Conservation (phyloP, 805 yeast species). For the Candida bentonensis region DNA sequence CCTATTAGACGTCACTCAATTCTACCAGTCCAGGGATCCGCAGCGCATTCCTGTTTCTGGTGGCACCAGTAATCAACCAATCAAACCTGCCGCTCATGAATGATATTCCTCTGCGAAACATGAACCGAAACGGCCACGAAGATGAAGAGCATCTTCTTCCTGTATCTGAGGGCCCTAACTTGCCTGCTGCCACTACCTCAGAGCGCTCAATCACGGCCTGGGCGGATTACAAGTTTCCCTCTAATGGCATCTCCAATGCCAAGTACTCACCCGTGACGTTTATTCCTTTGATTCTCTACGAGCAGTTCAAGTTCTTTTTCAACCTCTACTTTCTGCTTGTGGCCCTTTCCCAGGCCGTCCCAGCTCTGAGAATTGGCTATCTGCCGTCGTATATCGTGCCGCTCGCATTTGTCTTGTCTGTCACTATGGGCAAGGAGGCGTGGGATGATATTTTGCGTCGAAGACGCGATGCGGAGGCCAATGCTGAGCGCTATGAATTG, state of each 20-base stretch:
- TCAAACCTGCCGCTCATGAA: constrained; percentile 2
- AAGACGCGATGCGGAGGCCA: constrained; percentile 79
- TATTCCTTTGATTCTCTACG: constrained; percentile 77
- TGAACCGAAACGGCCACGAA: constrained; percentile 2
- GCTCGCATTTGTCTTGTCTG: constrained; percentile 76
- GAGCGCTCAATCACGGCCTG: neutral
- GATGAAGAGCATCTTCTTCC: neutral
- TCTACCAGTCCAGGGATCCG: too few relatives aligned
- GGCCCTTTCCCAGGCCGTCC: constrained; percentile 85
- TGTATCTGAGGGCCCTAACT: neutral
- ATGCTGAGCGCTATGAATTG: constrained; percentile 69
- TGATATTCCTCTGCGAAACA: neutral
- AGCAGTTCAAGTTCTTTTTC: constrained; percentile 94
- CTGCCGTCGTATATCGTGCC: constrained; percentile 89
- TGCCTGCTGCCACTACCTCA: neutral
- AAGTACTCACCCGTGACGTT: constrained; percentile 82
- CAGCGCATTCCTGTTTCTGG: too few relatives aligned
- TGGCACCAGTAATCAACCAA: too few relatives aligned
- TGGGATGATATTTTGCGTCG: constrained; percentile 86
- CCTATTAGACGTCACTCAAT: too few relatives aligned
- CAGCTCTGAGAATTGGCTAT: constrained; percentile 84
- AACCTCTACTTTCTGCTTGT: constrained; percentile 84
- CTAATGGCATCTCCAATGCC: constrained; percentile 86
- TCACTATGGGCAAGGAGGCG: constrained; percentile 94
- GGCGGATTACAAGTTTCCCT: constrained; percentile 22